Conservation (phyloP, 805 yeast genomes). For the Wickerhamomyces mucosus region DNA sequence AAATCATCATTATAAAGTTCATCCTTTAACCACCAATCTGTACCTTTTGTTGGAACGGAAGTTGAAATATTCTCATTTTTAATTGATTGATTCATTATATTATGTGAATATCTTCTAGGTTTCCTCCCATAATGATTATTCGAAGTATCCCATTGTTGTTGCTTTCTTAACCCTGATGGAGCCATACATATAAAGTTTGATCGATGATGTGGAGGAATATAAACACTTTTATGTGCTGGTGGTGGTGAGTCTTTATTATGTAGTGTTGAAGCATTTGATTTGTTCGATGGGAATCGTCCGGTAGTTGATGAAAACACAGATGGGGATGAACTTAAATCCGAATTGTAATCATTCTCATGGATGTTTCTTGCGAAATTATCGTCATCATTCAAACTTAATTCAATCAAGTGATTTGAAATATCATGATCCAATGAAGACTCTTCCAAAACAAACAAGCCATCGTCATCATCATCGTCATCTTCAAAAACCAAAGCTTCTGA, state of each 20-base stretch:
- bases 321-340: conserved; percentile 19
- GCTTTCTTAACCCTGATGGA: conserved; percentile 11
- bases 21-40: conserved; percentile 21
- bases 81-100: conserved; percentile 14
- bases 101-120: conserved; percentile 2
- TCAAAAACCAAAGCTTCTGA: conserved; percentile 14
- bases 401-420: not conserved
- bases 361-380: conserved; percentile 6
- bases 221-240: conserved; percentile 15
- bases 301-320: conserved; percentile 14
- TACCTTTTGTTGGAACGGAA: conserved; percentile 26
- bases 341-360: conserved; percentile 14
- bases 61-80: conserved; percentile 18
- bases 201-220: conserved; percentile 49
- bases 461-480: conserved; percentile 22
- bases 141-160: conserved; percentile 8
- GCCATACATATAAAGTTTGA: conserved; percentile 20
- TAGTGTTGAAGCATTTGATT: conserved; percentile 9
- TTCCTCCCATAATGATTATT: not conserved
- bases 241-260: not conserved
- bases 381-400: conserved; percentile 4
- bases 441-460: conserved; percentile 31
- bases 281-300: conserved; percentile 1
- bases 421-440: conserved; percentile 12
- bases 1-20: conserved; percentile 5